These are phyloP conservation scores for Fremontodendron californicum DNA, from an alignment of 345 rosid genomes.

Conservation along the genomic window DNA sequence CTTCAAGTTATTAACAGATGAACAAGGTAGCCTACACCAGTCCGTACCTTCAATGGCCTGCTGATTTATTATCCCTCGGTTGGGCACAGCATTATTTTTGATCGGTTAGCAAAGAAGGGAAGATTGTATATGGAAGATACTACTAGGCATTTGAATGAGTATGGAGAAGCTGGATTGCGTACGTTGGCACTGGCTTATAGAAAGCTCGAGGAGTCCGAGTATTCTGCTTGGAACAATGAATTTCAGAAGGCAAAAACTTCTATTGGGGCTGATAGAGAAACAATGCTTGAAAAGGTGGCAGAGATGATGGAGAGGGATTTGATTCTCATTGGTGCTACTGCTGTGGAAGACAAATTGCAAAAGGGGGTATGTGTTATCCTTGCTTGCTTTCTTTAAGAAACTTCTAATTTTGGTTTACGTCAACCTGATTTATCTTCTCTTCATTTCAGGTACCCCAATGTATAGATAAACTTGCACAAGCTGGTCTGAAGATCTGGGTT, in stretches of 20 bases:
- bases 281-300: slow-evolving; percentile 61
- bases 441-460: slow-evolving; percentile 87
- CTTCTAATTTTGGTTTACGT: slow-evolving; percentile 16
- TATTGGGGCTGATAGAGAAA: slow-evolving; percentile 78
- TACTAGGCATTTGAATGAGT: slow-evolving; percentile 73
- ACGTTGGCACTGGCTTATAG: slow-evolving; percentile 80
- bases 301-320: slow-evolving; percentile 87
- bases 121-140: slow-evolving; percentile 58
- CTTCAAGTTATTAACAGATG: neutral
- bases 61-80: slow-evolving; percentile 16
- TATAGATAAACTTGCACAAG: slow-evolving; percentile 99
- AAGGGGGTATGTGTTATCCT: slow-evolving; percentile 60
- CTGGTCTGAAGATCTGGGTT: slow-evolving; percentile 97
- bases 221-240: slow-evolving; percentile 71
- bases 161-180: slow-evolving; percentile 92
- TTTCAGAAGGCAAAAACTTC: slow-evolving; percentile 81
- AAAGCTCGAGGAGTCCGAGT: slow-evolving; percentile 71
- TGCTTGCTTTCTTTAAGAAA: neutral
- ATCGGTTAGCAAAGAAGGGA: slow-evolving; percentile 81
- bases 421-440: slow-evolving; percentile 19
- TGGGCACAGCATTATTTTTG: slow-evolving; percentile 74
- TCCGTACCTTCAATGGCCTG: neutral
- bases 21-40: neutral
- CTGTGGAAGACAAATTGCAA: slow-evolving; percentile 97
- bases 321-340: slow-evolving; percentile 92